Conservation (phyloP, 495 filamentous ascomycete species). For the Penicillium verhagenii region DNA sequence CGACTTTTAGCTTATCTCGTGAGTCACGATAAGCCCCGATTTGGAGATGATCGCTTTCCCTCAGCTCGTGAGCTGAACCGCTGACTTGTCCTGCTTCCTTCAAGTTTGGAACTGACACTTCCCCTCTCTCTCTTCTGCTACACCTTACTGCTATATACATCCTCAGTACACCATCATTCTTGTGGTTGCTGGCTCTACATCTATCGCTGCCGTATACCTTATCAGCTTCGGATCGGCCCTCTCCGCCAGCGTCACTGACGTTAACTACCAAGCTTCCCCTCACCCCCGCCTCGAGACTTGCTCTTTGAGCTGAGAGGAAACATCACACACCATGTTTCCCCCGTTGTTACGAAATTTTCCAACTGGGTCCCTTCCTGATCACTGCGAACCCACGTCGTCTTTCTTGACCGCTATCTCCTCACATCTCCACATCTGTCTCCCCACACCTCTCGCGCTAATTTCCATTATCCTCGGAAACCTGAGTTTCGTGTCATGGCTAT, state of each 20-base stretch:
- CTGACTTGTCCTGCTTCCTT: constrained; percentile 12
- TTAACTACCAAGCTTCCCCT: neutral
- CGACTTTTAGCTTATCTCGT: constrained; percentile 7
- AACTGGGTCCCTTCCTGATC: constrained; percentile 47
- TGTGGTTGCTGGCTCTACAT: neutral
- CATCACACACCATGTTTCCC: constrained; percentile 25
- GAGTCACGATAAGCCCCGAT: constrained; percentile 7
- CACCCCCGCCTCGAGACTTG: neutral
- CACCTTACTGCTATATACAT: too few relatives aligned
- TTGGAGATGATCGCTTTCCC: neutral
- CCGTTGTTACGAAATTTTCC: constrained; percentile 29
- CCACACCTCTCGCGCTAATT: constrained; percentile 62
- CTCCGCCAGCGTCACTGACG: neutral
- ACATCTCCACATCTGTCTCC: constrained; percentile 64
- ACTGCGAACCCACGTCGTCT: constrained; percentile 62
- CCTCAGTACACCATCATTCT: neutral
- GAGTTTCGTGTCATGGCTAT: constrained; percentile 73
- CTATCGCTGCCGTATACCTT: neutral
- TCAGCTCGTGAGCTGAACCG: constrained; percentile 10
- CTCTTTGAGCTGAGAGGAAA: neutral
- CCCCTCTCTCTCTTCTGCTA: constrained; percentile 2
- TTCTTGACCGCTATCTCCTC: constrained; percentile 59
- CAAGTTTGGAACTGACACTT: too few relatives aligned
- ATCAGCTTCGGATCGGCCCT: constrained; percentile 8
- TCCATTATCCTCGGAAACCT: constrained; percentile 63